These are phyloP conservation scores for Penicillium lividum DNA, from an alignment of 495 filamentous ascomycete genomes.

Conservation along the genomic window DNA sequence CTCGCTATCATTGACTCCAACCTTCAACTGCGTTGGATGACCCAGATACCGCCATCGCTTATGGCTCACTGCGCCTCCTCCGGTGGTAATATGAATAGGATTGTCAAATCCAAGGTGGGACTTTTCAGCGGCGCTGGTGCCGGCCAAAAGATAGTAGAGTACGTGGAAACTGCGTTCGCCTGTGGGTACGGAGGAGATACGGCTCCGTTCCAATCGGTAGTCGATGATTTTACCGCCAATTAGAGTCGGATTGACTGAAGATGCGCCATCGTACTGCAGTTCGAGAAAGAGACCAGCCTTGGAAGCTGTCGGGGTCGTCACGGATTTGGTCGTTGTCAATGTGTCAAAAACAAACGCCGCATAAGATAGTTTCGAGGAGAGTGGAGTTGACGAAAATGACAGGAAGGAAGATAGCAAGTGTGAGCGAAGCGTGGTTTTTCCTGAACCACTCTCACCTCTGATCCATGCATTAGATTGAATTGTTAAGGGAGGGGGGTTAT, in stretches of 20 bases:
- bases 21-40: conserved; percentile 93
- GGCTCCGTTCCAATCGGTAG: conserved; percentile 85
- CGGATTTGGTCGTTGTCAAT: conserved; percentile 95
- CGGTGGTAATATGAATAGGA: conserved; percentile 39
- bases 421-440: conserved; percentile 90
- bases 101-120: conserved; percentile 81
- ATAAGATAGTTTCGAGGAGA: conserved; percentile 89
- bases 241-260: conserved; percentile 74
- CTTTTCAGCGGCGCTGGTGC: conserved; percentile 89
- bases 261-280: conserved; percentile 89
- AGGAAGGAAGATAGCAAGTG: conserved; percentile 83
- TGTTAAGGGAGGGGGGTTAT: no score
- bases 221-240: conserved; percentile 94
- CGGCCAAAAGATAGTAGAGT: conserved; percentile 90
- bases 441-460: conserved; percentile 92
- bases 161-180: conserved; percentile 96
- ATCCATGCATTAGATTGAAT: conserved; percentile 6
- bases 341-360: conserved; percentile 94
- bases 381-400: conserved; percentile 82
- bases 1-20: conserved; percentile 92
- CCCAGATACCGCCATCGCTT: conserved; percentile 95
- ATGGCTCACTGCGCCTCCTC: conserved; percentile 52
- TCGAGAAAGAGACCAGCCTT: conserved; percentile 95
- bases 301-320: conserved; percentile 91
- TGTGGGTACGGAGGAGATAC: conserved; percentile 86